Evolutionary conservation across 2,329 filamentous ascomycete species (phyloP).

Genomic region (Ophiostoma ulmi): DNA sequence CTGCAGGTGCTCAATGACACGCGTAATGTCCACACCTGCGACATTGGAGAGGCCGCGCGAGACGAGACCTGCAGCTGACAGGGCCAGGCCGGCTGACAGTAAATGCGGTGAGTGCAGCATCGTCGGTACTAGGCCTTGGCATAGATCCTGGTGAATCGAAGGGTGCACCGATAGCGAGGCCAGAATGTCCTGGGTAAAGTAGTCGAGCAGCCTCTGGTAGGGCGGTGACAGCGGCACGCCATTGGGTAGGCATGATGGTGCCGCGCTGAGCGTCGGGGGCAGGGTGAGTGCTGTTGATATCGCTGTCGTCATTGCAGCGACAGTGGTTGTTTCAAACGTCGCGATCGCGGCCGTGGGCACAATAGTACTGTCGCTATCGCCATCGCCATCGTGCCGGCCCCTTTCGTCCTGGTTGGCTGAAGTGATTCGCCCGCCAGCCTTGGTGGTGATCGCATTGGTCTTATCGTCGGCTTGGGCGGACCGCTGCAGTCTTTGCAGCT

Average conservation of each 20-base stretch:
- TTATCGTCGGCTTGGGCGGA: not conserved
- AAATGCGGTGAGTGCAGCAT: constrained; percentile 22
- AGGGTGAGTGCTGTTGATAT: not conserved
- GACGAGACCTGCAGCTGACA: constrained; percentile 18
- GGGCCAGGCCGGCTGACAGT: constrained; percentile 22
- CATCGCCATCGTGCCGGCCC: not conserved
- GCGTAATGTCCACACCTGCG: constrained; percentile 15
- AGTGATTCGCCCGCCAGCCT: not conserved
- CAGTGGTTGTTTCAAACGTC: not conserved
- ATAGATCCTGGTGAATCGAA: constrained; percentile 24
- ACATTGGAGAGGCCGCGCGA: constrained; percentile 23
- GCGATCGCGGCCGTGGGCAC: not conserved
- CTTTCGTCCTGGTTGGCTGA: not conserved
- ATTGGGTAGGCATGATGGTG: constrained; percentile 19
- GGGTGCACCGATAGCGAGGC: constrained; percentile 22
- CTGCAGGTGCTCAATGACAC: constrained; percentile 23
- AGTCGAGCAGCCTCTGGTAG: constrained; percentile 23
- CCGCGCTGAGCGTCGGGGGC: constrained; percentile 4
- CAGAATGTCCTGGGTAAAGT: constrained; percentile 24
- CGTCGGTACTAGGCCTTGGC: constrained; percentile 18
- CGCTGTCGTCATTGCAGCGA: not conserved
- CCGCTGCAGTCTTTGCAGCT: not conserved
- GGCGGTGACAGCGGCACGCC: constrained; percentile 21
- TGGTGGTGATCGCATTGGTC: not conserved
- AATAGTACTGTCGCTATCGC: not conserved